A percentile compares a stretch with the other conserved stretches of the same genome.
These are phyloP conservation scores for Fusarium nisikadoi DNA, from an alignment of 2,329 filamentous ascomycete species.

Conservation along the genomic window DNA sequence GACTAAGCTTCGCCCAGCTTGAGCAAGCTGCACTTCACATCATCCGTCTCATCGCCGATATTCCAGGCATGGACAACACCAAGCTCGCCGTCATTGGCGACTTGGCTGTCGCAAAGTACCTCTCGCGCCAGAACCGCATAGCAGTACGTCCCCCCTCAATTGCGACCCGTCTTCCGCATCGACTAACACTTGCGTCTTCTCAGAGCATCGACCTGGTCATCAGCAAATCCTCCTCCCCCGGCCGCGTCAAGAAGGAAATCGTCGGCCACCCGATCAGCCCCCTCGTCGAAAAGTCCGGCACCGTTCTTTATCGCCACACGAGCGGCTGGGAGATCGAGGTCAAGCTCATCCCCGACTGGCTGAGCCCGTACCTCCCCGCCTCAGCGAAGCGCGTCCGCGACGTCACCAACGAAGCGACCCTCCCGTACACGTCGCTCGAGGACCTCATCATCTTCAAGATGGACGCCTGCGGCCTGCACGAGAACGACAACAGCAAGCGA, in stretches of 20 bases:
- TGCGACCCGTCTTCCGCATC: accelerated
- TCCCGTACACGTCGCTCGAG: slow-evolving; percentile 44
- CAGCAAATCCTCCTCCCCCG: slow-evolving; percentile 46
- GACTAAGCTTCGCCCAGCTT: slow-evolving; percentile 53
- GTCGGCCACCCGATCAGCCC: slow-evolving; percentile 45
- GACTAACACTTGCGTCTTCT: not conserved
- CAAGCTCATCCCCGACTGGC: slow-evolving; percentile 46
- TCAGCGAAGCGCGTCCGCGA: slow-evolving; percentile 40
- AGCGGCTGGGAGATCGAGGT: slow-evolving; percentile 45
- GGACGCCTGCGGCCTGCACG: slow-evolving; percentile 44
- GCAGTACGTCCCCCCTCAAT: slow-evolving; percentile 16
- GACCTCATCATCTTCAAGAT: slow-evolving; percentile 46
- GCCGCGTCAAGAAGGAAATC: slow-evolving; percentile 45
- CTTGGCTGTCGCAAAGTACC: slow-evolving; percentile 43
- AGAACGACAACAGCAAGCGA: slow-evolving; percentile 40
- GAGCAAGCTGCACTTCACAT: slow-evolving; percentile 86
- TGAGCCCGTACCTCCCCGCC: slow-evolving; percentile 44
- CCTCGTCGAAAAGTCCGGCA: slow-evolving; percentile 42
- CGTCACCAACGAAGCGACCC: slow-evolving; percentile 21
- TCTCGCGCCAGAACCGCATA: slow-evolving; percentile 33
- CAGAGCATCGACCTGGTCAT: slow-evolving; percentile 47
- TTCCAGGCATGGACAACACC: slow-evolving; percentile 44
- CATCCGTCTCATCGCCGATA: slow-evolving; percentile 80
- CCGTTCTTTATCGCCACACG: slow-evolving; percentile 40
- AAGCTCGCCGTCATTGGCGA: slow-evolving; percentile 44